Evolutionary conservation across 331 rosid species (phyloP), one percentile per base, ranked within the genome.

Genomic region (Quercus phellos): DNA sequence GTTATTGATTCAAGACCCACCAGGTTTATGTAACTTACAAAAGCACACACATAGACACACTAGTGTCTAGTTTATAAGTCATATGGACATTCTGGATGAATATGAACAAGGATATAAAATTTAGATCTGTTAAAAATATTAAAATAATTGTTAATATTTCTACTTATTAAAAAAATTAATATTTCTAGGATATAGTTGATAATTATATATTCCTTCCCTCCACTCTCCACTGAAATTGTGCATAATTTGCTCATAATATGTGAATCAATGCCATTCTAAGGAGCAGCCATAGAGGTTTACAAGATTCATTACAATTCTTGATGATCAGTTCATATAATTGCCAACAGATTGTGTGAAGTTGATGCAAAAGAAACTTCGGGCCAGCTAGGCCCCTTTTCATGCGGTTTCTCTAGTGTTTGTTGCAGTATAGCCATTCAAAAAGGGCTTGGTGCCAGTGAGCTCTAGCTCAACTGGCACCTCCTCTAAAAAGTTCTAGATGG

Each of bases 51-150:
- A 46, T 0, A 11, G 16, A 46, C 13, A 46, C 51, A 11, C 17
- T 46, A 46, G 51, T 11, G 16, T 55, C 27, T 55, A 9, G 27
- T 19, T n/a, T 19, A 21, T 55, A 0, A 9, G 26, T 19, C 26
- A n/a, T 55, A 6, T 17, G 70, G 53, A 17, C 35, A 19, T 60
- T 79, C 54, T 55, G 46, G 50, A 14, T 21, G 58, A 29, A 56
- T 46, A 11, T 46, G 85, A 55, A 68, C 55, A 64, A 72, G 53
- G 63, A 30, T 43, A 75, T 30, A 19, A 51, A 61, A 61, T 63
- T 56, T 78, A 8, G 12, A 68, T 10, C 19, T 18, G 67, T 30
- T 51, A 24, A 17, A 73, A 17, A 56, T 38, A 24, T 30, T 13
- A 3, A 73, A 46, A 21, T 18, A 9, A 30, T 55, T 61, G 73